Evolutionary conservation across 768 basidiomycete genomes (phyloP).

Genomic region (Gautieria morchelliformis): DNA sequence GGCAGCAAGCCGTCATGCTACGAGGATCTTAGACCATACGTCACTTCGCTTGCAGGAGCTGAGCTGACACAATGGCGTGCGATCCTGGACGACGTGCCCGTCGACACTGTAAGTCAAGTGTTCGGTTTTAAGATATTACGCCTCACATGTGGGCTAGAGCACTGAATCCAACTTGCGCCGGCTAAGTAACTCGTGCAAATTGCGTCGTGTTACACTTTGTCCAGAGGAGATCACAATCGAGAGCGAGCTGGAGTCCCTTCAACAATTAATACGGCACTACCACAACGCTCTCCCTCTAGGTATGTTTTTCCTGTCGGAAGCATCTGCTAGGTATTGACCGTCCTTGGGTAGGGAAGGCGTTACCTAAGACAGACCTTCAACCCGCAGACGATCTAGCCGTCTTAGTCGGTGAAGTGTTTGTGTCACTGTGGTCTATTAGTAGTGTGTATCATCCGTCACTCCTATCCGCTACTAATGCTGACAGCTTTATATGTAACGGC

Average conservation of each 20-base stretch:
- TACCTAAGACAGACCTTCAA: conserved; percentile 73
- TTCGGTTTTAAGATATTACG: conserved; percentile 13
- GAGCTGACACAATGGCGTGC: conserved; percentile 40
- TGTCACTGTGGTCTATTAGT: conserved; percentile 49
- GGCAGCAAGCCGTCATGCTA: conserved; percentile 81
- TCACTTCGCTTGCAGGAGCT: conserved; percentile 35
- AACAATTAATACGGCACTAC: conserved; percentile 50
- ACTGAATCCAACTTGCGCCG: conserved; percentile 48
- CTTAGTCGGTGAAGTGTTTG: conserved; percentile 57
- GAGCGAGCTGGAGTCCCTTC: conserved; percentile 42
- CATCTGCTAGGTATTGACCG: background rate
- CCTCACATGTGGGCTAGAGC: conserved; percentile 25
- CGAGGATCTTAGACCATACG: conserved; percentile 72
- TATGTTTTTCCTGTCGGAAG: conserved; percentile 1
- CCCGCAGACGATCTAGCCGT: conserved; percentile 80
- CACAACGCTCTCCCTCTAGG: conserved; percentile 56
- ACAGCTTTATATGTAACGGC: background rate
- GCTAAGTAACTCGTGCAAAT: conserved; percentile 66
- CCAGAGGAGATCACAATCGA: conserved; percentile 43
- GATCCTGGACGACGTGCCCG: conserved; percentile 35
- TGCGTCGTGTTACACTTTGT: conserved; percentile 52
- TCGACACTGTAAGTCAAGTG: conserved; percentile 33
- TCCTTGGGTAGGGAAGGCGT: conserved; percentile 30
- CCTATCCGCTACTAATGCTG: background rate
- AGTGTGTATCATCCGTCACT: background rate